These are phyloP conservation scores for Phytopythium helicoides DNA, from an alignment of 352 stramenopile species.

Conservation along the genomic window DNA sequence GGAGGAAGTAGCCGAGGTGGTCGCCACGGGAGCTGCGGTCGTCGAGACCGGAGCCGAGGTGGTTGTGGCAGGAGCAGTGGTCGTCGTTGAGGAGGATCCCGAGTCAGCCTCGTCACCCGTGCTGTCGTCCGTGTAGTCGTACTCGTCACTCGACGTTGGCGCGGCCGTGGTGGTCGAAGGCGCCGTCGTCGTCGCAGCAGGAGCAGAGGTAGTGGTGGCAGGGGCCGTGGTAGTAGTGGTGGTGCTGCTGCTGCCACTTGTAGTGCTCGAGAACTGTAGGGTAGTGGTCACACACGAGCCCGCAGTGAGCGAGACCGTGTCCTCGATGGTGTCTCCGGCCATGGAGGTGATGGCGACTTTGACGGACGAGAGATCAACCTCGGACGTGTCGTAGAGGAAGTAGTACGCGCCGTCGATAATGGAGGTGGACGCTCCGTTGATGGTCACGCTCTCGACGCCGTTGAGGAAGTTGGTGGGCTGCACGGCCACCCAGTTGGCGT, in stretches of 20 bases:
- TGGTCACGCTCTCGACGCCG: slow-evolving; percentile 51
- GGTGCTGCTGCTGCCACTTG: slow-evolving; percentile 9
- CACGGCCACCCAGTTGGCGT: slow-evolving; percentile 51
- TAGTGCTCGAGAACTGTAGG: slow-evolving; percentile 28
- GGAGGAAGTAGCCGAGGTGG: slow-evolving; percentile 2
- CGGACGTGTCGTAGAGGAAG: slow-evolving; percentile 34
- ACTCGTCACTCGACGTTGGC: slow-evolving; percentile 2
- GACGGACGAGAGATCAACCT: slow-evolving; percentile 32
- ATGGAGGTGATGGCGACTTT: slow-evolving; percentile 54
- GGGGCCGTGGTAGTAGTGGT: slow-evolving; percentile 13
- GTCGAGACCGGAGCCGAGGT: slow-evolving; percentile 5
- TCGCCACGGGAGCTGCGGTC: not conserved
- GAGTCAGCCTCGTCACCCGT: slow-evolving; percentile 2
- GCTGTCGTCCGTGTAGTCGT: slow-evolving; percentile 1
- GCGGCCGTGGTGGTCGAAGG: slow-evolving; percentile 4
- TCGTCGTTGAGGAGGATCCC: not conserved
- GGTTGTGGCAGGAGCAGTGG: not conserved
- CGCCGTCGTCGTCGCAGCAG: slow-evolving; percentile 2
- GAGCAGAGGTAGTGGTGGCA: slow-evolving; percentile 8
- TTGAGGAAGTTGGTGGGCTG: slow-evolving; percentile 55
- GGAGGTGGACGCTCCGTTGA: slow-evolving; percentile 52
- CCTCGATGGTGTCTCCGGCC: slow-evolving; percentile 47
- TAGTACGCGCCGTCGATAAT: slow-evolving; percentile 74
- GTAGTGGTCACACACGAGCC: slow-evolving; percentile 28
- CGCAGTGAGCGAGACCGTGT: slow-evolving; percentile 43